Percentiles rank a stretch among this genome's conserved stretches.
Evolutionary conservation across 352 stramenopile genomes (phyloP).

Genomic region (Globisporangium irregulare): DNA sequence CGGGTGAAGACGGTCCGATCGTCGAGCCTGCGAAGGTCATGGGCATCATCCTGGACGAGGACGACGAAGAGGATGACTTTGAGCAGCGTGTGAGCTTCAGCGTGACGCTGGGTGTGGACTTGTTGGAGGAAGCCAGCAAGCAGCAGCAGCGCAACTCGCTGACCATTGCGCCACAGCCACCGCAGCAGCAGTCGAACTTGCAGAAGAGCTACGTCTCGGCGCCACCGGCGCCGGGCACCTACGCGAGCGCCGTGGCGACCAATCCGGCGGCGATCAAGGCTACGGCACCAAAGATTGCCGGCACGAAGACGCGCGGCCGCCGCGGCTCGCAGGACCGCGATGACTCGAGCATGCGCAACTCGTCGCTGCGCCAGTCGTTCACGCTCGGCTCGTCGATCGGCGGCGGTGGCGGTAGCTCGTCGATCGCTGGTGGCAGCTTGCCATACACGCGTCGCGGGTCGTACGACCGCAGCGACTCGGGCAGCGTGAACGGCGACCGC

Average conservation of each 20-base stretch:
- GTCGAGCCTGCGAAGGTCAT: slow-evolving; percentile 75
- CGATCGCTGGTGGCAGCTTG: slow-evolving; percentile 27
- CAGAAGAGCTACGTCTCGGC: slow-evolving; percentile 24
- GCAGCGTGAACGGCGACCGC: slow-evolving; percentile 26
- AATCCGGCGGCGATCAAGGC: slow-evolving; percentile 12
- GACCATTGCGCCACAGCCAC: slow-evolving; percentile 24
- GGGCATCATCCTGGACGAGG: slow-evolving; percentile 62
- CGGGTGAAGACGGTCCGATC: slow-evolving; percentile 70
- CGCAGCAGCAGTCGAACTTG: slow-evolving; percentile 11
- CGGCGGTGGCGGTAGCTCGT: not conserved
- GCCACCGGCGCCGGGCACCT: slow-evolving; percentile 20
- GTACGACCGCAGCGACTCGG: slow-evolving; percentile 48
- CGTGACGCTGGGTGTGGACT: slow-evolving; percentile 71
- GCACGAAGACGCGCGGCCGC: slow-evolving; percentile 30
- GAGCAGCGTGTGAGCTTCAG: slow-evolving; percentile 79
- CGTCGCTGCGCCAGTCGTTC: slow-evolving; percentile 23
- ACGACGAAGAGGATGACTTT: slow-evolving; percentile 39
- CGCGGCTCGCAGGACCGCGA: slow-evolving; percentile 59
- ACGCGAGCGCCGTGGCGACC: slow-evolving; percentile 26
- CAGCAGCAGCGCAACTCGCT: slow-evolving; percentile 54
- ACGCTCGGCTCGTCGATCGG: slow-evolving; percentile 19
- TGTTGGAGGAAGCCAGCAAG: slow-evolving; percentile 65
- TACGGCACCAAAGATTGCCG: not conserved
- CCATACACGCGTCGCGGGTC: slow-evolving; percentile 43
- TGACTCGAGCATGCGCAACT: slow-evolving; percentile 19